phyloP scores from a whole-genome alignment of 2,329 filamentous ascomycete genomes.

The Emmonsia crescens region DNA sequence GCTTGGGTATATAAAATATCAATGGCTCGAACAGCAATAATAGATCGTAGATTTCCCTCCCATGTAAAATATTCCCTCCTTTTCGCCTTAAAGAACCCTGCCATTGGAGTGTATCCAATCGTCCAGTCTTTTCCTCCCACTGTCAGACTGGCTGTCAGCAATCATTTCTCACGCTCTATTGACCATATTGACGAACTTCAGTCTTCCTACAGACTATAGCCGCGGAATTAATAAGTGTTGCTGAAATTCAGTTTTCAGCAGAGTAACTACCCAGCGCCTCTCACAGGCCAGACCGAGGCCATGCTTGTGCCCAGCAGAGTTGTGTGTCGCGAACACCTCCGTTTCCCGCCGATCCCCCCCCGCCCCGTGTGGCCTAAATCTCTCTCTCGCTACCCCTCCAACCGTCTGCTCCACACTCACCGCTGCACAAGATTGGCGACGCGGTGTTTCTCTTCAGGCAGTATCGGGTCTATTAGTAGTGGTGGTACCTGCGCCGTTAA shows the following conservation, averaged over 20 bases:
- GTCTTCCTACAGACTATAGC: not conserved
- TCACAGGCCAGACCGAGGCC: constrained; percentile 7
- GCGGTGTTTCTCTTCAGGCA: constrained; percentile 11
- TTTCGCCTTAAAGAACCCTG: not conserved
- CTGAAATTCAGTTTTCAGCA: not conserved
- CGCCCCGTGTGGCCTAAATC: not conserved
- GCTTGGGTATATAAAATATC: not conserved
- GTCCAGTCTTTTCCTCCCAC: not conserved
- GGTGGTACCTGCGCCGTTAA: not conserved
- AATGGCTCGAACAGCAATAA: not conserved
- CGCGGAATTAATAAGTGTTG: not conserved
- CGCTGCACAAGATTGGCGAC: not conserved
- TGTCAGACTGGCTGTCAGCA: not conserved
- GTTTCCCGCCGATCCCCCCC: constrained; percentile 1
- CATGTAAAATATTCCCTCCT: not conserved
- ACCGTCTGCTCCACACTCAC: constrained; percentile 4
- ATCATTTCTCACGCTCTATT: not conserved
- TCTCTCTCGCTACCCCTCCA: constrained; percentile 7
- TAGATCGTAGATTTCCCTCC: not conserved
- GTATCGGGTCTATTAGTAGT: constrained; percentile 6
- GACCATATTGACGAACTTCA: not conserved
- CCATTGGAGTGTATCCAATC: not conserved
- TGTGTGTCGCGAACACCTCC: constrained; percentile 9
- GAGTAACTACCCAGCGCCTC: not conserved
- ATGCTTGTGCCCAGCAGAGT: constrained; percentile 12